Percentiles rank a stretch among this genome's conserved stretches.
phyloP scores from a whole-genome alignment of 495 filamentous ascomycete species.

The Penicillium odoratum region DNA sequence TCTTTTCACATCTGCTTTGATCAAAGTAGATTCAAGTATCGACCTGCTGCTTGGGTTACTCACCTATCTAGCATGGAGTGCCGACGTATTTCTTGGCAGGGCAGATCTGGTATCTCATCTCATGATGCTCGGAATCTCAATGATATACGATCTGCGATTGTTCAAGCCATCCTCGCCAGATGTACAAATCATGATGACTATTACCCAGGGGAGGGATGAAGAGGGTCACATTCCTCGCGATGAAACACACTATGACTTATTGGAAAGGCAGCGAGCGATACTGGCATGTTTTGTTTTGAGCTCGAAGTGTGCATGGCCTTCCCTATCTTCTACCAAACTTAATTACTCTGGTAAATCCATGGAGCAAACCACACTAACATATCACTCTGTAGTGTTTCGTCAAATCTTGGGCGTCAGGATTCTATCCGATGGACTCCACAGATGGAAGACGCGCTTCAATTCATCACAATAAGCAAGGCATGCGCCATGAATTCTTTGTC shows the following conservation, averaged over 20 bases:
- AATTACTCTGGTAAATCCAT: no score
- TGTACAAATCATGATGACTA: slow-evolving; percentile 24
- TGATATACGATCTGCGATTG: slow-evolving; percentile 28
- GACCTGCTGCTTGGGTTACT: slow-evolving; percentile 31
- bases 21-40: slow-evolving; percentile 27
- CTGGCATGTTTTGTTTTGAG: slow-evolving; percentile 34
- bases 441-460: slow-evolving; percentile 29
- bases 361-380: slow-evolving; percentile 7
- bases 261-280: slow-evolving; percentile 29
- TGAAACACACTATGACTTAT: slow-evolving; percentile 16
- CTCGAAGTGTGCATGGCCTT: slow-evolving; percentile 25
- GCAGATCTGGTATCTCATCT: slow-evolving; percentile 28
- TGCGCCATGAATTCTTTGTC: slow-evolving; percentile 26
- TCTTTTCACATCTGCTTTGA: slow-evolving; percentile 23
- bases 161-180: slow-evolving; percentile 27
- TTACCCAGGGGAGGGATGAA: slow-evolving; percentile 25
- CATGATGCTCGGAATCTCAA: slow-evolving; percentile 34
- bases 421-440: slow-evolving; percentile 30
- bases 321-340: background rate
- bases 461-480: slow-evolving; percentile 18
- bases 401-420: slow-evolving; percentile 28
- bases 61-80: slow-evolving; percentile 35
- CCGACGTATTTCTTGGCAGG: slow-evolving; percentile 32
- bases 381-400: slow-evolving; percentile 26
- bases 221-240: slow-evolving; percentile 7